phyloP scores from a whole-genome alignment of 139 green algal species.

The Micractinium sp. region DNA sequence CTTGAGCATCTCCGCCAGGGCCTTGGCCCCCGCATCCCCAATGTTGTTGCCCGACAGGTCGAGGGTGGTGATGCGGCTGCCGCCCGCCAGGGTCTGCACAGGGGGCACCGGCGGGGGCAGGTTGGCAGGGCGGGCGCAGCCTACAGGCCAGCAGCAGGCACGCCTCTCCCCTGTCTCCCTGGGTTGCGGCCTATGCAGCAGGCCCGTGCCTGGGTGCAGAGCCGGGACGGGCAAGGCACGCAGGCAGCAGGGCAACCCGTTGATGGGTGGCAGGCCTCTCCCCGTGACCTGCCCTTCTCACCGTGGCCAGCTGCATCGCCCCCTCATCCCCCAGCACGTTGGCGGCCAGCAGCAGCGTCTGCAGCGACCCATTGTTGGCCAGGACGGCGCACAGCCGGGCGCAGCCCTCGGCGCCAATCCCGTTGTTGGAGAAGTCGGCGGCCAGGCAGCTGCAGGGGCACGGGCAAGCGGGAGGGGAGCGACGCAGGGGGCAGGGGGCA shows the following conservation, averaged over 20 bases:
- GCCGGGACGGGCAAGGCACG: too few relatives aligned
- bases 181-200: too few relatives aligned
- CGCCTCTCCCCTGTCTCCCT: too few relatives aligned
- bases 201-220: too few relatives aligned
- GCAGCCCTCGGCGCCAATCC: constrained; percentile 78
- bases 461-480: too few relatives aligned
- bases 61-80: constrained; percentile 51
- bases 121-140: not conserved
- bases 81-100: constrained; percentile 49
- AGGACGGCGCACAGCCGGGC: constrained; percentile 74
- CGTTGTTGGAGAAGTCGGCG: constrained; percentile 92
- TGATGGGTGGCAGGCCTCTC: too few relatives aligned
- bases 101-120: constrained; percentile 21
- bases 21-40: constrained; percentile 75
- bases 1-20: constrained; percentile 92
- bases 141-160: too few relatives aligned
- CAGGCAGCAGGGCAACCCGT: too few relatives aligned
- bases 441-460: constrained; percentile 58
- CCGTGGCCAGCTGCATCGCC: constrained; percentile 65
- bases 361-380: constrained; percentile 60
- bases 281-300: not conserved
- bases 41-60: constrained; percentile 77
- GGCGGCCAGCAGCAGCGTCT: constrained; percentile 77
- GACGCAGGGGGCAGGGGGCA: too few relatives aligned
- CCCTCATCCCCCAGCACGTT: constrained; percentile 80